A percentile compares a stretch with the other conserved stretches of the same genome.
phyloP scores from a whole-genome alignment of 495 filamentous ascomycete species.

The Daldinia grandis region DNA sequence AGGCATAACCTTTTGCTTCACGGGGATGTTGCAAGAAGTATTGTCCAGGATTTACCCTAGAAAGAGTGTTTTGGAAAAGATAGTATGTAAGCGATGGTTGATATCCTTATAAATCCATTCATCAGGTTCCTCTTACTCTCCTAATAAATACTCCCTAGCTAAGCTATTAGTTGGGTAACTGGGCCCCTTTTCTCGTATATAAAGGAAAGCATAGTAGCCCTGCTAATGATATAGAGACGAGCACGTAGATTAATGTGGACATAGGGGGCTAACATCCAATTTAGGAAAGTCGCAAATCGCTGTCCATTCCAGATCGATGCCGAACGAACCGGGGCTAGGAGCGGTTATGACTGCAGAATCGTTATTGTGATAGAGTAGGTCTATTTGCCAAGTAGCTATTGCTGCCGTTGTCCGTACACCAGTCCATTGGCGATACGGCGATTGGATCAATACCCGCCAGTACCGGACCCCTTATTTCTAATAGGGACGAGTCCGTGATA shows the following conservation, averaged over 20 bases:
- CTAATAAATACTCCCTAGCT: not conserved
- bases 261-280: not conserved
- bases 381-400: not conserved
- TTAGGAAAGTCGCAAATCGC: conserved; percentile 16
- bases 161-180: not conserved
- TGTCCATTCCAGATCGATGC: not conserved
- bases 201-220: not conserved
- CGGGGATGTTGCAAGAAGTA: not conserved
- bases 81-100: not conserved
- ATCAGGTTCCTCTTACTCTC: not conserved
- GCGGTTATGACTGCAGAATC: not conserved
- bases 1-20: not conserved
- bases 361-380: not conserved
- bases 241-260: not conserved
- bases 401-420: not conserved
- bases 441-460: not conserved
- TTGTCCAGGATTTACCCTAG: not conserved
- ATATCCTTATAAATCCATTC: not conserved
- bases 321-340: not conserved
- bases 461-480: not conserved
- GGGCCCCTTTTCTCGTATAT: not conserved
- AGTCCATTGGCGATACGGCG: not conserved
- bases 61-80: not conserved
- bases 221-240: conserved; percentile 2
- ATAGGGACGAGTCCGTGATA: not conserved